phyloP scores from a whole-genome alignment of 1,139 yeast genomes.

The Magnusiomyces paraingens region DNA sequence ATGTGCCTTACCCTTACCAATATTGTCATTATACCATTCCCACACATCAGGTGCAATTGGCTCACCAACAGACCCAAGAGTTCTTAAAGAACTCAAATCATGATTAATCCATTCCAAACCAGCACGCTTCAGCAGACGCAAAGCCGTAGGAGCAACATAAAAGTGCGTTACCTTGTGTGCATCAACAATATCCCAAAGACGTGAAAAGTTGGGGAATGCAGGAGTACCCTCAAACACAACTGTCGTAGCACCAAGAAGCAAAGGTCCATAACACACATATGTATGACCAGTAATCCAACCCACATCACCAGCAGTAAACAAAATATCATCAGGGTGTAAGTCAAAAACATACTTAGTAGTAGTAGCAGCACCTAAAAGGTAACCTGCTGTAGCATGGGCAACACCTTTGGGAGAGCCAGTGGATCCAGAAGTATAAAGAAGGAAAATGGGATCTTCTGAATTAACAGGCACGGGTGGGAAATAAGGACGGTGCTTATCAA shows the following conservation, averaged over 20 bases:
- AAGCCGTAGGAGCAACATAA: slow-evolving; percentile 87
- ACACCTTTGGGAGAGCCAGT: slow-evolving; percentile 68
- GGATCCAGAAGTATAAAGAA: slow-evolving; percentile 62
- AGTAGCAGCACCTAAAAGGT: slow-evolving; percentile 60
- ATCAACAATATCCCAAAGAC: slow-evolving; percentile 82
- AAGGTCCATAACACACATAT: slow-evolving; percentile 76
- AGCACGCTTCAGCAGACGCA: slow-evolving; percentile 75
- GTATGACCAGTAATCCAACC: slow-evolving; percentile 92
- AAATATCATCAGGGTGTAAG: slow-evolving; percentile 60
- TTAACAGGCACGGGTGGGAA: slow-evolving; percentile 54
- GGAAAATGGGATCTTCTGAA: slow-evolving; percentile 57
- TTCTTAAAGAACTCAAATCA: slow-evolving; percentile 60
- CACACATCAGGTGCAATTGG: slow-evolving; percentile 91
- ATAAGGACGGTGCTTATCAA: slow-evolving; percentile 58
- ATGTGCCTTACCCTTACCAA: slow-evolving; percentile 71
- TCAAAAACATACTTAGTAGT: slow-evolving; percentile 73
- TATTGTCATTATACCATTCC: slow-evolving; percentile 82
- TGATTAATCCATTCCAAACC: slow-evolving; percentile 63
- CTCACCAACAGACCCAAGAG: slow-evolving; percentile 83
- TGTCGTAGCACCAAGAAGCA: slow-evolving; percentile 70
- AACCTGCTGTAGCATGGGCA: slow-evolving; percentile 74
- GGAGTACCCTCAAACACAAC: slow-evolving; percentile 86
- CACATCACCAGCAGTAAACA: slow-evolving; percentile 82
- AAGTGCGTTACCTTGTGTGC: slow-evolving; percentile 72
- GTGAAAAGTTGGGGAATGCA: slow-evolving; percentile 69